Evolutionary conservation across 177 flowering plant species (phyloP), one percentile per base, ranked within the genome.

Genomic region (Vitis hybrid): DNA sequence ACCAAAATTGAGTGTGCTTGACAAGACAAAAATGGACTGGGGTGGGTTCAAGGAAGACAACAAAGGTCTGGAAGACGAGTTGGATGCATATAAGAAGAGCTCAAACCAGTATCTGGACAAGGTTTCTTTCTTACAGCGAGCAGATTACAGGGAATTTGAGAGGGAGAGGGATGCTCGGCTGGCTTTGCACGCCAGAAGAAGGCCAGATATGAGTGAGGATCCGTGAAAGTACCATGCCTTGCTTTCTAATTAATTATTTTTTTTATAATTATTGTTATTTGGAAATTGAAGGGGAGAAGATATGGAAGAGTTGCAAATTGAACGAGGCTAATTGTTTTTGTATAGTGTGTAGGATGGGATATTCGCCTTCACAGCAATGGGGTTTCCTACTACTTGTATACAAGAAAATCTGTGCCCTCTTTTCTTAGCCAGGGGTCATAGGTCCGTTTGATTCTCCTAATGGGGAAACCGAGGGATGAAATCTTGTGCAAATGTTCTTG

Each of bases 21-120:
- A 94, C 80, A 96, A 96, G 87, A 93, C 98, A 1, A 96, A 91
- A 69, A 91, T 88, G 83, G 99, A 96, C 61, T 96, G 98, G 98
- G 98, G 98, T 13, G 98, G 92, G 70, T 96, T 76, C 76, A 96
- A 96, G 78, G 97, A 85, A 21, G 96, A 93, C 40, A 88, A 87
- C 67, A 88, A 83, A 69, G 90, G 92, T 14, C n/a, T 94, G 65
- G 99, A 96, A 70, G 97, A 94, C 1, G 95, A 96, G 82, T 74
- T 96, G 63, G 99, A 94, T 76, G 91, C 91, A 46, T 96, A 93
- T 77, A 96, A 92, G 82, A 96, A 94, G 81, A 94, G 99, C 74
- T 92, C 97, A 57, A 88, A 93, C 73, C 95, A 96, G 75, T 96
- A 94, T 71, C 71, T 89, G 49, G 99, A 91, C 10, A 88, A 64